Conservation (phyloP, 2,329 filamentous ascomycete species). For the Trichothecium roseum region DNA sequence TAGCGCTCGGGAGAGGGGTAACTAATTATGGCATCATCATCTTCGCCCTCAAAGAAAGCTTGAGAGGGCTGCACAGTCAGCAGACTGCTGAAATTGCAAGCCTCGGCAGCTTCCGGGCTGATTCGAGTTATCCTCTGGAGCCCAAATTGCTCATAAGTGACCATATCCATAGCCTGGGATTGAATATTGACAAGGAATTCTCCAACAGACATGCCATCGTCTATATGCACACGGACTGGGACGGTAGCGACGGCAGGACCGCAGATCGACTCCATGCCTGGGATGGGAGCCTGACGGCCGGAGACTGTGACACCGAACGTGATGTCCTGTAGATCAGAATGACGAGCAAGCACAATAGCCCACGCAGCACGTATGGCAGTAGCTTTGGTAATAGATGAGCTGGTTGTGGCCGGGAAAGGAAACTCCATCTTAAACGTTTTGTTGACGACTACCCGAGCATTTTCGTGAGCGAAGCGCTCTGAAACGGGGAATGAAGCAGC, state of each 20-base stretch:
- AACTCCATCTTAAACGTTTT: neutral
- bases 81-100: neutral
- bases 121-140: neutral
- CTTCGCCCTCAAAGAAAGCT: neutral
- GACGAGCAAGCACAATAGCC: slow-evolving; percentile 12
- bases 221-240: slow-evolving; percentile 9
- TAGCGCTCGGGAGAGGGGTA: neutral
- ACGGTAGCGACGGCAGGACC: slow-evolving; percentile 20
- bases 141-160: neutral
- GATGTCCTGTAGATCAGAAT: slow-evolving; percentile 11
- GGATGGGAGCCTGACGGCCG: slow-evolving; percentile 16
- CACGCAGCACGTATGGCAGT: slow-evolving; percentile 14
- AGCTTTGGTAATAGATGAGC: slow-evolving; percentile 8
- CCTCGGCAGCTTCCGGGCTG: neutral
- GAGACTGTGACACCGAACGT: slow-evolving; percentile 16
- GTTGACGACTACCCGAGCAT: neutral
- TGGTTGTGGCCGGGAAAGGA: neutral
- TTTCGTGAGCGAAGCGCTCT: neutral
- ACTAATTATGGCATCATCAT: neutral
- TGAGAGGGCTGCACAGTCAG: slow-evolving; percentile 1
- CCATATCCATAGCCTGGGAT: slow-evolving; percentile 8
- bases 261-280: slow-evolving; percentile 13
- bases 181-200: slow-evolving; percentile 11
- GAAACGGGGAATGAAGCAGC: slow-evolving; percentile 1
- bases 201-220: slow-evolving; percentile 5